Base-by-base conservation (phyloP, 768 basidiomycete species). In the Boletus patriciae region DNA sequence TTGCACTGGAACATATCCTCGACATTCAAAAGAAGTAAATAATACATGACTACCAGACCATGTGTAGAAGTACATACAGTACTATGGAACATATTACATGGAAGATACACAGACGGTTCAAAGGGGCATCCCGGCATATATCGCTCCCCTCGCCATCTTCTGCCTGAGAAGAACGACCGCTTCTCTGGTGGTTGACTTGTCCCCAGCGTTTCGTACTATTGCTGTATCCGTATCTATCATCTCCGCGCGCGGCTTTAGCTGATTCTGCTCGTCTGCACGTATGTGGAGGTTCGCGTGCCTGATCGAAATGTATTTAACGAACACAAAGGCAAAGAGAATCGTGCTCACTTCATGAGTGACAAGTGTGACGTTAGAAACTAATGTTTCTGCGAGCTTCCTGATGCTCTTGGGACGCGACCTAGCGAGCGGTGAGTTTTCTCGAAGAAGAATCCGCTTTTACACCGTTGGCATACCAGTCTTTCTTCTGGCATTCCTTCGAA, bases 401-500 rank as follows among this genome's bases (percentile, higher is more conserved):
- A 55, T 46, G 18, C 62, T 59, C 1, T 59, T 64, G 13, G 62
- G 59, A 27, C 62, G 58, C 12, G 62, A 23, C 63, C 63, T 64
- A 23, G 10, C 4, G 2, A 13, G 6, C 10, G 25, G 43, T 42
- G 34, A 45, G 29, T 27, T 2, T 36, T 9, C 2, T 7, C 19
- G 4, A 19, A 25, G 23, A n/a, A 0, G 19, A 34, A n/a, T 4
- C 2, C 6, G 12, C 21, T 18, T 15, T 21, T 13, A 23, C 23
- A 18, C 1, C 6, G 11, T 21, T 27, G 4, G 4, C 59, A 11
- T 47, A 64, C 63, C 63, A 64, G 47, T 64, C 55, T 37, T 56
- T 61, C 38, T 18, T 64, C 52, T 64, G 63, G 19, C 63, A 64
- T 27, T 61, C 63, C 42, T 61, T 61, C 13, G 63, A 64, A 44